Conservation (phyloP, 1,139 yeast genomes). For the Nakaseomyces glabratus region DNA sequence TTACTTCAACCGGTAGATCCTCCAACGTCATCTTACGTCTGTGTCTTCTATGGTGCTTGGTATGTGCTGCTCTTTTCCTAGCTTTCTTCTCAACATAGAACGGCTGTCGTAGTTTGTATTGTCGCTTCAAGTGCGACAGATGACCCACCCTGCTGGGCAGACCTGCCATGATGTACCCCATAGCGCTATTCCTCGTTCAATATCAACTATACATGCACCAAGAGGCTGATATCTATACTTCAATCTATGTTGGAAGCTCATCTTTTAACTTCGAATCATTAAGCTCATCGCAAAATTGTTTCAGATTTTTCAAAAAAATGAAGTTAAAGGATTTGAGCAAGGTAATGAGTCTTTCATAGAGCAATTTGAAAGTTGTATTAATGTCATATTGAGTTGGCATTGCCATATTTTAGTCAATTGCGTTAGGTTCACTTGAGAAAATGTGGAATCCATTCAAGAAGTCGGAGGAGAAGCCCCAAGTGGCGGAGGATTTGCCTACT, state of each 20-base stretch:
- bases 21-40: slow-evolving; percentile 7
- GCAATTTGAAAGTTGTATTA: too few species aligned
- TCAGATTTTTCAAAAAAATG: slow-evolving; percentile 1
- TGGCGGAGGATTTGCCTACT: slow-evolving; percentile 4
- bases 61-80: background rate
- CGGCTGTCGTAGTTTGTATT: background rate
- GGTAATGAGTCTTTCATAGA: too few species aligned
- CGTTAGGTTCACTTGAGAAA: too few species aligned
- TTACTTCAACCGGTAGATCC: slow-evolving; percentile 17
- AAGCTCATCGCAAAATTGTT: slow-evolving; percentile 1
- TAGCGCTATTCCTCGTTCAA: background rate
- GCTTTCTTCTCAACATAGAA: background rate
- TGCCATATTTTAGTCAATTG: too few species aligned
- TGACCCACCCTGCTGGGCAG: slow-evolving; percentile 9
- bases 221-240: background rate
- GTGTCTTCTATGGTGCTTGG: background rate
- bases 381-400: too few species aligned
- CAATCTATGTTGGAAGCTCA: too few species aligned
- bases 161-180: slow-evolving; percentile 5
- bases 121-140: slow-evolving; percentile 4
- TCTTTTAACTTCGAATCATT: background rate
- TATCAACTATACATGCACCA: background rate
- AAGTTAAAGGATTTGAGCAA: background rate
- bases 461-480: slow-evolving; percentile 1
- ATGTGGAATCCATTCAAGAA: too few species aligned